Base-by-base conservation (phyloP, 768 basidiomycete species). In the Pulveroboletus sp. region DNA sequence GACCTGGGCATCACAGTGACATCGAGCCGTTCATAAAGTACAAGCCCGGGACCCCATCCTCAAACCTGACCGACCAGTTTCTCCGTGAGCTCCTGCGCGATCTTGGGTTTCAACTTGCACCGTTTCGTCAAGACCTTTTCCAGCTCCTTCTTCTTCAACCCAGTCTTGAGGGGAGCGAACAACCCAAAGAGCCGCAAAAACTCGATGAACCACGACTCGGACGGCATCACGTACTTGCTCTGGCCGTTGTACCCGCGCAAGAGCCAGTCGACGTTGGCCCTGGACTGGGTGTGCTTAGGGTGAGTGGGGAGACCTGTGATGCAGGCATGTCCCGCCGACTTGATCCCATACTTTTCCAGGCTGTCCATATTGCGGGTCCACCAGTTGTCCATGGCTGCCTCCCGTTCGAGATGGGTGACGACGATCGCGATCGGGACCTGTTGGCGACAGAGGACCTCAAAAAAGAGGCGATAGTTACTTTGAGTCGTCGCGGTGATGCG, bases 341-440 rank as follows among this genome's bases (percentile, higher is more conserved):
- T 35, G 43, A 69, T 60, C 0, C 60, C 48, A 14, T 46, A 54
- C 39, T 20, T 45, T 20, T 59, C 55, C 12, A 69, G 45, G 24
- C 43, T 50, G 40, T 49, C 53, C 22, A 38, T 43, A n/a, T 69
- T 68, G 5, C 59, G 50, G 0, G 34, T 46, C 69, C 68, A 69
- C 68, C 69, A 69, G 2, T 52, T 57, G 40, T 69, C 69, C 68
- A 70, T 69, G 26, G 59, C 50, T 2, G 17, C 19, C 17, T 69
- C 62, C 17, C 64, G 45, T 50, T 73, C 74, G 19, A 76, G 61
- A 22, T 74, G 71, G 0, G 71, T 75, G 26, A 76, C 59, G 1
- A 66, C 71, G 7, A 76, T 48, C 11, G 71, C 62, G 19, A 70
- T 64, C 0, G 74, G 74, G 7, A 76, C 75, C 16, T 66, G 50